Base-by-base conservation (phyloP, 2,329 filamentous ascomycete genomes). In the Colletotrichum salicis region DNA sequence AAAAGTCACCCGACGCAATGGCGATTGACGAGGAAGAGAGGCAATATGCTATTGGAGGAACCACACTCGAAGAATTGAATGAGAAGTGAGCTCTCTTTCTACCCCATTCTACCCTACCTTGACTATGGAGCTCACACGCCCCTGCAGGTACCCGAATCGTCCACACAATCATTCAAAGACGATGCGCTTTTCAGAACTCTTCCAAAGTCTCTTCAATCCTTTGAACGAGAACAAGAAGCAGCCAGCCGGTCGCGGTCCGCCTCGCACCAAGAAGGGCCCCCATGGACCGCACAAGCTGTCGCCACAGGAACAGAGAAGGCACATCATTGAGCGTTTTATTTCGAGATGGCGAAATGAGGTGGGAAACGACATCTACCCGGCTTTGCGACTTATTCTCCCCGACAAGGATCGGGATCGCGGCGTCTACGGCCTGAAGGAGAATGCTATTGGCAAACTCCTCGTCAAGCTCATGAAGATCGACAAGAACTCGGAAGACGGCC, bases 381-480 rank as follows among this genome's bases (percentile, higher is more conserved):
- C 94, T 1, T 89, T 99, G 81, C 91, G 96, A 24, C 88, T 99
- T 58, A 97, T 98, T 69, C 87, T 98, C 4, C 95, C 96, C 0
- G 94, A 97, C 77, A 97, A 97, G 79, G 96, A 99, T 78, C 90
- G 95, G 51, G 95, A 98, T 77, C 90, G 96, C 59, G 93, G 93
- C 22, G 95, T 97, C 85, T 99, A 98, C 78, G 94, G 96, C 1
- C 86, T 99, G 52, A 98, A 98, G 79, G 96, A 99, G 84, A 95
- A 93, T 79, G 90, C 92, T 5, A 95, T 99, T 71, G 96, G 92
- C 11, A 97, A 95, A 79, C 84, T 98, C 24, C 86, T 98, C n/a
- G 93, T 98, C 70, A 96, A 95, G 79, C 88, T 97, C 51, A 92
- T 97, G 86, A 96, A 95, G 79, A 97, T 99, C 77, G 92, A 95